phyloP scores from a whole-genome alignment of 768 basidiomycete species.

The Pholiota microspora region DNA sequence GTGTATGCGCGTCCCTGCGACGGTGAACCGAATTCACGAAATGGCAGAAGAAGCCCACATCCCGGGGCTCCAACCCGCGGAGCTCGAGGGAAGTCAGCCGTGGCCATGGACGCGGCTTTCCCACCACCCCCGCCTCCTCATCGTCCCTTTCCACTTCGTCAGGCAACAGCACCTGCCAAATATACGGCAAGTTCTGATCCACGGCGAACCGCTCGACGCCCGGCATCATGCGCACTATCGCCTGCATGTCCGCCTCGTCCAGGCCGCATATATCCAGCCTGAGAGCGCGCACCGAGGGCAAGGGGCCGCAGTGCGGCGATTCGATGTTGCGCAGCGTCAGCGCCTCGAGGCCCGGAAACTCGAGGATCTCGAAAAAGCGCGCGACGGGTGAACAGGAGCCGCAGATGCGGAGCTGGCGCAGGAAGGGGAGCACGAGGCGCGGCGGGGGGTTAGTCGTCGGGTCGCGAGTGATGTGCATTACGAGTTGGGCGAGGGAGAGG shows the following conservation, averaged over 20 bases:
- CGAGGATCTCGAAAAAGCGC: constrained; percentile 34
- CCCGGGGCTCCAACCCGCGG: constrained; percentile 28
- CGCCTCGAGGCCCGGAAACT: constrained; percentile 33
- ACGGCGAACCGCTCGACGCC: constrained; percentile 29
- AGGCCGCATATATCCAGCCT: constrained; percentile 33
- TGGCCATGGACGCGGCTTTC: constrained; percentile 30
- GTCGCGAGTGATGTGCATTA: constrained; percentile 32
- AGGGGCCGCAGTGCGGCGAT: constrained; percentile 29
- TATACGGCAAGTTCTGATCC: constrained; percentile 30
- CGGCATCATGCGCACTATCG: constrained; percentile 35
- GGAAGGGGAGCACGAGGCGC: constrained; percentile 31
- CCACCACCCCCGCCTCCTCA: not conserved
- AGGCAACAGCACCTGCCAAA: constrained; percentile 28
- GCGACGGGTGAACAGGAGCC: constrained; percentile 31
- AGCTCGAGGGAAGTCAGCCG: constrained; percentile 31
- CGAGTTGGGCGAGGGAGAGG: constrained; percentile 40
- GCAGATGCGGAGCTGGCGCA: constrained; percentile 40
- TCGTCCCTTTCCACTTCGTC: not conserved
- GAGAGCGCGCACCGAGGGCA: constrained; percentile 33
- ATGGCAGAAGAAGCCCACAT: constrained; percentile 29
- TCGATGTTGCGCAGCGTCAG: constrained; percentile 34
- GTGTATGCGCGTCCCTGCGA: too few relatives aligned
- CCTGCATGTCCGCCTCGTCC: constrained; percentile 26
- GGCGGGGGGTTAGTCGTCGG: constrained; percentile 26
- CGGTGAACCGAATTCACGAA: too few relatives aligned